Evolutionary conservation across 1,284 basidiomycete genomes (phyloP), one percentile per base, ranked within the genome.

Genomic region (Sutorius eximius): DNA sequence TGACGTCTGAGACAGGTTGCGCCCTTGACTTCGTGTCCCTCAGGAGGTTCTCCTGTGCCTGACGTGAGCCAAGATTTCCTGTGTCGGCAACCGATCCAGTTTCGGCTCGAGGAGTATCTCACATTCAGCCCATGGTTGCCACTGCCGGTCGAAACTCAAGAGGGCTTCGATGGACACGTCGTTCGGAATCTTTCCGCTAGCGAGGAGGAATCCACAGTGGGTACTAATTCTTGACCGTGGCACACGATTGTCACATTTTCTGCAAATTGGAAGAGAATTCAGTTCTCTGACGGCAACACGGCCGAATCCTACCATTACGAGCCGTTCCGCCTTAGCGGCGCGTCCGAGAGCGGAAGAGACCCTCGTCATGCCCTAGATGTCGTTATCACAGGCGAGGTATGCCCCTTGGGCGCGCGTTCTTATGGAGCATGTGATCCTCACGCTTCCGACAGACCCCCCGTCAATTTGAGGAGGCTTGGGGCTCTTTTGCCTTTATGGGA

Each of bases 401-500:
- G 59, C 40, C 52, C 53, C 50, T 55, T 61, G 54, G 24, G 24
- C 24, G 24, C 24, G 5, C 51, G 55, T 62, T 51, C 55, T 57
- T 46, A 57, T 58, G 59, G 36, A 51, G 55, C 8, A 59, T 55
- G 11, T 45, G 33, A 33, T 59, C 42, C 66, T 72, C 61, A 73
- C 70, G 62, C 32, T 51, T 5, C 16, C 47, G 12, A 24, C 43
- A 71, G 71, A 73, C 69, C n/a, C 72, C 71, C 40, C 53, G 15
- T 30, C 59, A 52, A 47, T 71, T 63, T 22, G 68, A 70, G 45
- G 57, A 51, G 1, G 73, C 73, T 5, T 74, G 73, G 74, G 73
- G 74, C 1, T 63, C 64, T 13, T 75, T 71, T 53, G 71, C 67
- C 52, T 73, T 79, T 55, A 61, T 75, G 41, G 82, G 82, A 48